Conservation (phyloP, 148 eudicot genomes). For the Camellia japonica region DNA sequence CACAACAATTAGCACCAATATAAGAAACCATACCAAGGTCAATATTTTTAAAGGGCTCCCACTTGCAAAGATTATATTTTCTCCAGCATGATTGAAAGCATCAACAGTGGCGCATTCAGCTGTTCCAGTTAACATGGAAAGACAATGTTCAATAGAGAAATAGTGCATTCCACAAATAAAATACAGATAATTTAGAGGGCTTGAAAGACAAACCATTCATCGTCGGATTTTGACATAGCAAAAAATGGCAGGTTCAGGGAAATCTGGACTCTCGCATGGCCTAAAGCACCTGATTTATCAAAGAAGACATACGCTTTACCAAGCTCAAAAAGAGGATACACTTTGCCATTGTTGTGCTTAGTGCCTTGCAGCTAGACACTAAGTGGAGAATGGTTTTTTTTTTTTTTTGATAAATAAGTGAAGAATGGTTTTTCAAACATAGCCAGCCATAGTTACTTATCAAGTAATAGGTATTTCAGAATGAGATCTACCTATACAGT, state of each 20-base stretch:
- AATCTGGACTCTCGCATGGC: constrained; percentile 93
- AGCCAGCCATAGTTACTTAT: no score
- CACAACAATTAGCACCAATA: not conserved
- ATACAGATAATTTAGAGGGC: constrained; percentile 4
- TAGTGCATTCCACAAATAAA: not conserved
- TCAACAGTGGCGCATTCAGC: constrained; percentile 96
- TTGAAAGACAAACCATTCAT: constrained; percentile 58
- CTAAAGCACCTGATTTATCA: constrained; percentile 60
- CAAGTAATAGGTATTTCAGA: no score
- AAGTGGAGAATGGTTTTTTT: constrained; percentile 1
- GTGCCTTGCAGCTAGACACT: not conserved
- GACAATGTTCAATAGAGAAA: constrained; percentile 4
- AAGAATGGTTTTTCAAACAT: not conserved
- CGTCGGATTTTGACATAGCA: constrained; percentile 99
- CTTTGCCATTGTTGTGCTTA: not conserved
- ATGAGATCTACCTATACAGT: no score
- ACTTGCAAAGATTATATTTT: constrained; percentile 83
- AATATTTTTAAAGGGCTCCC: constrained; percentile 95
- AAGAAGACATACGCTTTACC: not conserved
- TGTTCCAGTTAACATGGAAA: constrained; percentile 28
- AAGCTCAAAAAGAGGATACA: not conserved
- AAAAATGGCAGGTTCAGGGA: constrained; percentile 85
- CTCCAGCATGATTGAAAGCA: constrained; percentile 95
- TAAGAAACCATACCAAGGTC: constrained; percentile 61
- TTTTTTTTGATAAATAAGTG: not conserved